Base-by-base conservation (phyloP, 306 rosid genomes). In the Benincasa hispida region DNA sequence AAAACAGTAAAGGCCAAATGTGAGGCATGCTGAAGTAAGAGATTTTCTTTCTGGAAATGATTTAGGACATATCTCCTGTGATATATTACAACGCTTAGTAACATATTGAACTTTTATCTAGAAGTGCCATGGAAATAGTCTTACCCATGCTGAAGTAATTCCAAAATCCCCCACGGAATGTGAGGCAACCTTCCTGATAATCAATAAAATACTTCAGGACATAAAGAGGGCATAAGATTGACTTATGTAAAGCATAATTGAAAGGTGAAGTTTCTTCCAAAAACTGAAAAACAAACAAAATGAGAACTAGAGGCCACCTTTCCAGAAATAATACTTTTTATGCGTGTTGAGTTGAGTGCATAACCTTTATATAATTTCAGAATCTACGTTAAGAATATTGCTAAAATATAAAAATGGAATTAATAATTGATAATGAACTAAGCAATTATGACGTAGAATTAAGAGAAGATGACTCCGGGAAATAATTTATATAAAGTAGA, bases 61-160 rank as follows among this genome's bases (percentile, higher is more conserved):
- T 30, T 35, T 75, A 50, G 34, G 79, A 19, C 12, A 25, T 19
- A 60, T 76, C 59, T 41, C 47, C 79, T 50, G 19, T 22, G 22
- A 56, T 32, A 48, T 17, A 28, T 63, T n/a, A 77, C 39, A 45
- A 39, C 61, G 10, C 32, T 14, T 17, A 47, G 51, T 54, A 35
- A 81, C 59, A 76, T n/a, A 79, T 79, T 56, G 81, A 79, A 32
- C 54, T 30, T 45, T 57, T 14, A 75, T 53, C 59, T 48, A 50
- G 81, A 78, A 72, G 51, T 47, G 32, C 22, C 72, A 78, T 61
- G 68, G 72, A 82, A 78, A 48, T 47, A 79, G 21, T 80, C 89
- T 85, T 84, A 92, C 99, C 99, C 96, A 94, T 90, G 86, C 99
- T 94, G 85, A 92, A 94, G 88, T 92, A 90, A 88, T 94, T 94